Conservation (phyloP, 192 early-diverging fungal genomes). For the Cladochytrium replicatum region DNA sequence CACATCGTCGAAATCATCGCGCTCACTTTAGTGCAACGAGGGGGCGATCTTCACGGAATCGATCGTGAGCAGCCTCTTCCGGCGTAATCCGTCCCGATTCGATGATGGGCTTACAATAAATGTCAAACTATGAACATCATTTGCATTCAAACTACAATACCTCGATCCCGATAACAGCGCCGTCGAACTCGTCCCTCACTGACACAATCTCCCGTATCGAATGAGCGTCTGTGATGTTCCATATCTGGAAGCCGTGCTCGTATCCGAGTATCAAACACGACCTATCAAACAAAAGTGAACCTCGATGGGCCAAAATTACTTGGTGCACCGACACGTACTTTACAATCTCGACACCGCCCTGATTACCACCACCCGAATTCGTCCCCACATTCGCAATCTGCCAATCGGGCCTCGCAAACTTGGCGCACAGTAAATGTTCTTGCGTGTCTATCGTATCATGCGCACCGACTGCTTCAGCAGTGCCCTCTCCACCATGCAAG, state of each 20-base stretch:
- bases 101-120: conserved; percentile 15
- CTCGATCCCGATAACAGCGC: conserved; percentile 42
- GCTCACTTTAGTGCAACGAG: conserved; percentile 40
- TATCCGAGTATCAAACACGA: conserved; percentile 60
- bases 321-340: not conserved
- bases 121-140: not conserved
- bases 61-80: conserved; percentile 21
- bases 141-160: conserved; percentile 10
- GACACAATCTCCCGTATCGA: conserved; percentile 58
- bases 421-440: not conserved
- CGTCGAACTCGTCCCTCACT: conserved; percentile 35
- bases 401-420: conserved; percentile 3
- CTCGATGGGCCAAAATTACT: not conserved
- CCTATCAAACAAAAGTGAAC: not conserved
- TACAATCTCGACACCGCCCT: not conserved
- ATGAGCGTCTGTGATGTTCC: conserved; percentile 58
- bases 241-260: conserved; percentile 64
- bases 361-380: not conserved
- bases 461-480: too few relatives aligned
- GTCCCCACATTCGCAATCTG: not conserved
- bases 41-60: conserved; percentile 30
- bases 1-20: too few relatives aligned
- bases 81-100: conserved; percentile 14
- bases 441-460: not conserved
- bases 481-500: conserved; percentile 24